phyloP scores from a whole-genome alignment of 164 flowering plant genomes.

The Taxillus chinensis region DNA sequence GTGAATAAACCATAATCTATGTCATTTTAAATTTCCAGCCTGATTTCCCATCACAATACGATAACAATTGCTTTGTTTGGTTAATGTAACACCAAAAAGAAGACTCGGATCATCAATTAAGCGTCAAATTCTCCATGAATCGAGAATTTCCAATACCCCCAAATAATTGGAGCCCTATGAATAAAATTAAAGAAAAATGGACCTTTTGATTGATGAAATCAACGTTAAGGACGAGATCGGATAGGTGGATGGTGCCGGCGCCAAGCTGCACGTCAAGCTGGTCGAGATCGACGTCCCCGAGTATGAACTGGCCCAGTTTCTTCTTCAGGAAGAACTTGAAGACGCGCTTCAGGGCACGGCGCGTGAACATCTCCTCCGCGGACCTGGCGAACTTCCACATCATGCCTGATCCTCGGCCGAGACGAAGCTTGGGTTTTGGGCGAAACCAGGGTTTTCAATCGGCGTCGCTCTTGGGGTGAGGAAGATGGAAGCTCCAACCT shows the following conservation, averaged over 20 bases:
- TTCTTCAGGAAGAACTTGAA: conserved; percentile 82
- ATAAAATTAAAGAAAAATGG: not conserved
- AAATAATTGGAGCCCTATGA: not conserved
- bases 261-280: conserved; percentile 87
- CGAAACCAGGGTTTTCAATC: conserved; percentile 3
- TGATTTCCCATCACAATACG: too few relatives aligned
- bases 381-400: conserved; percentile 63
- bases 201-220: conserved; percentile 72
- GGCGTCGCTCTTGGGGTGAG: not conserved
- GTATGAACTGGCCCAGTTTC: conserved; percentile 67
- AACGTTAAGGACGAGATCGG: conserved; percentile 77
- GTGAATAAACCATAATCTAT: too few relatives aligned
- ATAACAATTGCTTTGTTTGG: too few relatives aligned
- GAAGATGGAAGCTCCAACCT: conserved; percentile 13
- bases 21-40: too few relatives aligned
- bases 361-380: conserved; percentile 74
- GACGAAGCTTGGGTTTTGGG: conserved; percentile 8
- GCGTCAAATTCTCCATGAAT: too few relatives aligned
- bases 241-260: conserved; percentile 70
- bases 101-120: too few relatives aligned
- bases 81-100: too few relatives aligned
- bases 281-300: conserved; percentile 77
- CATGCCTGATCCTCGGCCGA: not conserved
- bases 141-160: too few relatives aligned
- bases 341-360: conserved; percentile 61